Conservation (phyloP, 163 green algal species). For the Coccomyxa subellipsoidea region DNA sequence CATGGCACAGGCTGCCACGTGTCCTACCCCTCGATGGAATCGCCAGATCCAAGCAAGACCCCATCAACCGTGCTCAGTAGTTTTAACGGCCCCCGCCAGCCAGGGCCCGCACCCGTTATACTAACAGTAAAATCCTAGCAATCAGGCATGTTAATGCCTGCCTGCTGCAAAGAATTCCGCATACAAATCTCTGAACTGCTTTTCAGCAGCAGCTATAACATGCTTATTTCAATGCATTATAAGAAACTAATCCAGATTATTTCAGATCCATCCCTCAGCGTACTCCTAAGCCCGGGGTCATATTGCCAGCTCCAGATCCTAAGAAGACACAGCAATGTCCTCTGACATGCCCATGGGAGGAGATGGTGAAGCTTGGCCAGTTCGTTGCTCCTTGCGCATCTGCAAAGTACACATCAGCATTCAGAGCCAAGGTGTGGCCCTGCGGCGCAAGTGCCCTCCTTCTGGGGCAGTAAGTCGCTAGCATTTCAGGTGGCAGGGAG, state of each 20-base stretch:
- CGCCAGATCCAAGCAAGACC: not conserved
- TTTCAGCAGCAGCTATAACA: not conserved
- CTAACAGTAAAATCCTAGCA: not conserved
- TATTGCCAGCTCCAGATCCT: too few species aligned
- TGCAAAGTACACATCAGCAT: not conserved
- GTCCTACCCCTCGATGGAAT: too few species aligned
- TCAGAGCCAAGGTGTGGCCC: too few species aligned
- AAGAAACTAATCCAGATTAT: too few species aligned
- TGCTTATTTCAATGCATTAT: too few species aligned
- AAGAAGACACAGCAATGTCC: slow-evolving; percentile 5
- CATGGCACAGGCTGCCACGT: too few species aligned
- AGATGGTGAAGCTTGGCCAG: not conserved
- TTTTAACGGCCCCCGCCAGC: too few species aligned
- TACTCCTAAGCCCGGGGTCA: too few species aligned
- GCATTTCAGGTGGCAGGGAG: too few species aligned
- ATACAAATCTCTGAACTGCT: not conserved
- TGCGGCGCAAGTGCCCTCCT: too few species aligned
- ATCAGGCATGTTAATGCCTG: not conserved
- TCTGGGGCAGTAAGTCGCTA: too few species aligned
- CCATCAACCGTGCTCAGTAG: not conserved
- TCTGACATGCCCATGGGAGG: not conserved
- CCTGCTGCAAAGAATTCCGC: not conserved
- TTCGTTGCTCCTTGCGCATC: not conserved
- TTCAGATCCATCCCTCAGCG: too few species aligned
- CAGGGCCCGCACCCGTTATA: not conserved